Evolutionary conservation across 805 yeast species (phyloP).

Genomic region (Kodamaea neixiangensis): DNA sequence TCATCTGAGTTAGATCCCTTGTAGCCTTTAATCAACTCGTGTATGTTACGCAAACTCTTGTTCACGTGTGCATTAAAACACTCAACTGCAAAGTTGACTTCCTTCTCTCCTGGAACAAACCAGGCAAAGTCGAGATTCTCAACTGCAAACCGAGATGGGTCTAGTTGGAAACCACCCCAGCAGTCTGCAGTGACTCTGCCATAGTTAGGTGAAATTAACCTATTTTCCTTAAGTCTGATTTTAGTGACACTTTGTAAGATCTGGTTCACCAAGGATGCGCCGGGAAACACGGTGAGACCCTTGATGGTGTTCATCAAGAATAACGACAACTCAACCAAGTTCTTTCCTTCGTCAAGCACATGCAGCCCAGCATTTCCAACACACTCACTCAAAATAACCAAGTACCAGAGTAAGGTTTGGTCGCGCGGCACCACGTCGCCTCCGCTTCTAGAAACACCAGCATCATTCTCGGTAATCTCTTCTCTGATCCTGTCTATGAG

Average conservation of each 20-base stretch:
- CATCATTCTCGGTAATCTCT: constrained; percentile 75
- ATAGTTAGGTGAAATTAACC: constrained; percentile 52
- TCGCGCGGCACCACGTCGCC: constrained; percentile 76
- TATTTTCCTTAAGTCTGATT: constrained; percentile 56
- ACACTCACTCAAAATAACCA: constrained; percentile 68
- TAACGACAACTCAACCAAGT: constrained; percentile 48
- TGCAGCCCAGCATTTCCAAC: constrained; percentile 65
- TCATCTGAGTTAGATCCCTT: constrained; percentile 14
- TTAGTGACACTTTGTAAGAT: constrained; percentile 63
- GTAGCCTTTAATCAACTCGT: constrained; percentile 29
- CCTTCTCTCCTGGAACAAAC: constrained; percentile 66
- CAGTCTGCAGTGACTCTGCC: constrained; percentile 45
- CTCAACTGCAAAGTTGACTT: constrained; percentile 60
- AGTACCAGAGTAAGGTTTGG: constrained; percentile 68
- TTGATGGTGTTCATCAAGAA: constrained; percentile 50
- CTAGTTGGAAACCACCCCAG: constrained; percentile 79
- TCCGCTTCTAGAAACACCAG: constrained; percentile 72
- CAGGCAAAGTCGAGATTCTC: constrained; percentile 63
- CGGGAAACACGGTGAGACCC: constrained; percentile 64
- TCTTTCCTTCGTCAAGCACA: constrained; percentile 44
- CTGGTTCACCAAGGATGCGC: constrained; percentile 67
- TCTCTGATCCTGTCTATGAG: constrained; percentile 55
- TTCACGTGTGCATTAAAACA: constrained; percentile 53
- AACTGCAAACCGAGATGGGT: constrained; percentile 46
- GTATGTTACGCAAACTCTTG: constrained; percentile 45